phyloP scores from a whole-genome alignment of 1,284 basidiomycete genomes.

The Ganoderma meredithae region DNA sequence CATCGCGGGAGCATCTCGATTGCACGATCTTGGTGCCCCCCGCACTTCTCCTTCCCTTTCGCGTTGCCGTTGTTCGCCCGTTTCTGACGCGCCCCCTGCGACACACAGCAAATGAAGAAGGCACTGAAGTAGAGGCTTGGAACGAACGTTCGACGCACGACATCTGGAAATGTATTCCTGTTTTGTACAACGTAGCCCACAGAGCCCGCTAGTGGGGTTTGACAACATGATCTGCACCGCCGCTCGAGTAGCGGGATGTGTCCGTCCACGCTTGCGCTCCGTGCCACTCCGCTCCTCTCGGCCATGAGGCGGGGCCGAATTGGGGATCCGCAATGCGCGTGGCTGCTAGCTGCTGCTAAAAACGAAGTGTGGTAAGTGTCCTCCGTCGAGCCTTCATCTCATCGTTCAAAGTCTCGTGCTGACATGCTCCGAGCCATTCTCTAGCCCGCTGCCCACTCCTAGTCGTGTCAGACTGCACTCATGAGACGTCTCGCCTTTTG shows the following conservation, averaged over 20 bases:
- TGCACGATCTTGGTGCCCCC: slow-evolving; percentile 12
- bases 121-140: slow-evolving; percentile 62
- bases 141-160: slow-evolving; percentile 13
- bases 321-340: slow-evolving; percentile 14
- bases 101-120: slow-evolving; percentile 75
- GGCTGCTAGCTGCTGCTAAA: slow-evolving; percentile 13
- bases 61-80: background rate
- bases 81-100: slow-evolving; percentile 10
- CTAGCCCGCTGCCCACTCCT: background rate
- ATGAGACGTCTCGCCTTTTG: slow-evolving; percentile 5
- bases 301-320: slow-evolving; percentile 14
- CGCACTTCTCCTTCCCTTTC: background rate
- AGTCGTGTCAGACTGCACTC: slow-evolving; percentile 11
- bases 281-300: slow-evolving; percentile 13
- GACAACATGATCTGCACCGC: slow-evolving; percentile 15
- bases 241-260: background rate
- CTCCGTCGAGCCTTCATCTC: slow-evolving; percentile 16
- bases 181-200: slow-evolving; percentile 35
- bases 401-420: slow-evolving; percentile 1
- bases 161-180: slow-evolving; percentile 28
- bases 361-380: slow-evolving; percentile 9
- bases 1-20: slow-evolving; percentile 20
- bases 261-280: slow-evolving; percentile 6
- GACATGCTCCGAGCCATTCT: slow-evolving; percentile 8
- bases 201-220: slow-evolving; percentile 11